Evolutionary conservation across 164 flowering plant species (phyloP).

Genomic region (Stephania cephalantha): DNA sequence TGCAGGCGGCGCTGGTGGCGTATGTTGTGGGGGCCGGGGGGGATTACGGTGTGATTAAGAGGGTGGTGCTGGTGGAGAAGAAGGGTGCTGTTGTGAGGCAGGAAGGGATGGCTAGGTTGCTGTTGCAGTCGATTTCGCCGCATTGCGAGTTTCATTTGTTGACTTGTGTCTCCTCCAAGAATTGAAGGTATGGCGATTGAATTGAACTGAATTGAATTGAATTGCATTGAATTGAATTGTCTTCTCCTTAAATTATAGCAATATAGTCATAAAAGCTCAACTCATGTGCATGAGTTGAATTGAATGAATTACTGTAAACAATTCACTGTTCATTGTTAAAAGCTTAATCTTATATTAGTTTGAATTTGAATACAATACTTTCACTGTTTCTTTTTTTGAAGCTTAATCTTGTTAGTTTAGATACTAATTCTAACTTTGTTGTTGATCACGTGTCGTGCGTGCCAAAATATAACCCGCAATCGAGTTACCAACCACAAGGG

Average conservation of each 20-base stretch:
- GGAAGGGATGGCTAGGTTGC: constrained; percentile 56
- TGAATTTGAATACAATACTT: not conserved
- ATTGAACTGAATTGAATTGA: not conserved
- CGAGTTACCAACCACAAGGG: too few species aligned
- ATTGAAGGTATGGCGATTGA: not conserved
- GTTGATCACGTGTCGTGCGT: too few species aligned
- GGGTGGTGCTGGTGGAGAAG: constrained; percentile 78
- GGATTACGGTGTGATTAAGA: constrained; percentile 52
- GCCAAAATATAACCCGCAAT: too few species aligned
- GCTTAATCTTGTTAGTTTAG: not conserved
- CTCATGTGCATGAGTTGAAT: not conserved
- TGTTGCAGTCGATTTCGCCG: constrained; percentile 55
- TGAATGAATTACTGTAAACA: not conserved
- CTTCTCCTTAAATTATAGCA: too few species aligned
- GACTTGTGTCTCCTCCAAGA: constrained; percentile 25
- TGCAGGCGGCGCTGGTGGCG: constrained; percentile 85
- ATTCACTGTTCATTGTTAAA: not conserved
- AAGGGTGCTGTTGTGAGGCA: constrained; percentile 52
- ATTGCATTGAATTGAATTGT: not conserved
- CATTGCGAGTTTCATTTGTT: constrained; percentile 50
- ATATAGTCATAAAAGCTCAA: too few species aligned
- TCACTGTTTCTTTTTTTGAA: too few species aligned
- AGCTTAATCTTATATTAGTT: not conserved
- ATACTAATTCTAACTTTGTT: too few species aligned
- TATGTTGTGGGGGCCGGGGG: constrained; percentile 58